These are phyloP conservation scores for Spergularia bocconei DNA, from an alignment of 148 eudicot genomes.

Conservation along the genomic window DNA sequence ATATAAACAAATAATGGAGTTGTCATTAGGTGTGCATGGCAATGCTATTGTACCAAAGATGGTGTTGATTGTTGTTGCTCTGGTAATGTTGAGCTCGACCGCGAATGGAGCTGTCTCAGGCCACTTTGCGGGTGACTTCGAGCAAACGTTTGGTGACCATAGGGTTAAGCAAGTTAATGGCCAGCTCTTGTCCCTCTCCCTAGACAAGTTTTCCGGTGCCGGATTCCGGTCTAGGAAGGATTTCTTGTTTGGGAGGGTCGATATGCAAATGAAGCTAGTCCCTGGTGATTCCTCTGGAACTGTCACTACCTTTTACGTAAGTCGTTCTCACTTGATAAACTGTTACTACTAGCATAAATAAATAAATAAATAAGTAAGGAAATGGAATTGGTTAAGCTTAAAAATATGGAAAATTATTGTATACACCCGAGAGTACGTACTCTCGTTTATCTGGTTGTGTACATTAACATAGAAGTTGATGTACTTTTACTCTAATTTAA, in stretches of 20 bases:
- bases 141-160: constrained; percentile 40
- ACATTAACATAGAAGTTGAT: no score
- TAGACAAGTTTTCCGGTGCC: constrained; percentile 47
- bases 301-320: constrained; percentile 49
- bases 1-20: constrained; percentile 1
- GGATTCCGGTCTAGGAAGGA: constrained; percentile 43
- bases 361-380: no score
- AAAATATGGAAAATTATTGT: no score
- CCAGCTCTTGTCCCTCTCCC: constrained; percentile 31
- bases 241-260: constrained; percentile 46
- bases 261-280: constrained; percentile 47
- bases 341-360: no score
- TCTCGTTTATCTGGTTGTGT: no score
- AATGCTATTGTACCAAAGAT: neutral
- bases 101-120: constrained; percentile 18
- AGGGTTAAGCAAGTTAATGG: constrained; percentile 32
- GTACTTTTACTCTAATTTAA: no score
- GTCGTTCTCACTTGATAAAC: neutral
- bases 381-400: neutral
- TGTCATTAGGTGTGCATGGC: constrained; percentile 25
- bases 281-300: constrained; percentile 55
- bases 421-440: no score
- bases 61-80: constrained; percentile 4
- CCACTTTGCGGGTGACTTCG: constrained; percentile 37
- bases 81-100: constrained; percentile 1